Percentiles rank a stretch among this genome's conserved stretches.
phyloP scores from a whole-genome alignment of 208 protist genomes.

The Angomonas ambiguus region DNA sequence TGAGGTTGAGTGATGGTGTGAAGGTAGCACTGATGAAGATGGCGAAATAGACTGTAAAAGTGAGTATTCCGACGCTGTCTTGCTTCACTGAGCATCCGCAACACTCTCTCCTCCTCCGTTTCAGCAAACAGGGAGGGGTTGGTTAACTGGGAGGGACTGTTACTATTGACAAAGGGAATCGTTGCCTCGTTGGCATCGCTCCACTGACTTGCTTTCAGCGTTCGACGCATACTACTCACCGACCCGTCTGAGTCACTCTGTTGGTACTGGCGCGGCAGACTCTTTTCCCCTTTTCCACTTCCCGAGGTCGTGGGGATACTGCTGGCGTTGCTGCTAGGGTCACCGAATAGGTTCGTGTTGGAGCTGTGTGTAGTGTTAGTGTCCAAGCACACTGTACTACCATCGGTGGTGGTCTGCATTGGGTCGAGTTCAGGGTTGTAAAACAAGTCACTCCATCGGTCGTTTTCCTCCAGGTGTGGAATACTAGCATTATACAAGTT shows the following conservation, averaged over 20 bases:
- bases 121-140: not conserved
- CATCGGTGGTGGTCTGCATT: not conserved
- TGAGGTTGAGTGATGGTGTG: not conserved
- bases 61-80: slow-evolving; percentile 31
- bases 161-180: not conserved
- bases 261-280: not conserved
- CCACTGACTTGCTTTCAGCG: not conserved
- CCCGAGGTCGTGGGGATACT: not conserved
- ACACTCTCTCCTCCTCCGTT: slow-evolving; percentile 16
- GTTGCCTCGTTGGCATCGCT: not conserved
- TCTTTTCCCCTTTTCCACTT: not conserved
- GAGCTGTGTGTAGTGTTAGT: slow-evolving; percentile 8
- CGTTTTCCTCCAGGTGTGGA: slow-evolving; percentile 29
- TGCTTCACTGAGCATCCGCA: slow-evolving; percentile 29
- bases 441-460: slow-evolving; percentile 28
- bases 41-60: slow-evolving; percentile 47
- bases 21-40: slow-evolving; percentile 36
- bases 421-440: slow-evolving; percentile 14
- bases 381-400: not conserved
- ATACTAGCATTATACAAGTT: slow-evolving; percentile 56
- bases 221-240: not conserved
- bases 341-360: not conserved
- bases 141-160: not conserved
- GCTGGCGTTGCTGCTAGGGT: not conserved
- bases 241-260: not conserved